A percentile compares a stretch with the other conserved stretches of the same genome.
Evolutionary conservation across 164 flowering plant genomes (phyloP).

Genomic region (Liriodendron chinense): DNA sequence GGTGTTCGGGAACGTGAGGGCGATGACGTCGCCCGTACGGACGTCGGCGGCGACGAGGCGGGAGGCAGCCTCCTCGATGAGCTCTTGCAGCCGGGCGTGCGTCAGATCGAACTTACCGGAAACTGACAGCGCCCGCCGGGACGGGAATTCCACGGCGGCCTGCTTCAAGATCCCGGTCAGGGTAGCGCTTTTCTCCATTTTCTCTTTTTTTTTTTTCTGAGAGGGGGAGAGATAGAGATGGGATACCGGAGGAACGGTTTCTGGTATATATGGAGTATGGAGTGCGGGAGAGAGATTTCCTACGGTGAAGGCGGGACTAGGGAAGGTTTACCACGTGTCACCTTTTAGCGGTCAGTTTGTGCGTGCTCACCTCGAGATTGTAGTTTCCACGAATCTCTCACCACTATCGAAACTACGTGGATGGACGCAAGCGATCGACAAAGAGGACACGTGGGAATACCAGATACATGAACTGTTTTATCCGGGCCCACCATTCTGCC

Average conservation of each 20-base stretch:
- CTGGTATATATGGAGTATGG: too few species aligned
- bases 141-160: conserved; percentile 49
- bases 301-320: background rate
- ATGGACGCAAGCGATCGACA: too few species aligned
- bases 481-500: too few species aligned
- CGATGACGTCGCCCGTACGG: conserved; percentile 66
- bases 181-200: conserved; percentile 22
- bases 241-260: background rate
- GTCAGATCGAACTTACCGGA: conserved; percentile 73
- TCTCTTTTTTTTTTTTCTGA: background rate
- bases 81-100: conserved; percentile 46
- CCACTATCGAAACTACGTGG: too few species aligned
- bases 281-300: background rate
- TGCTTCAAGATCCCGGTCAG: conserved; percentile 55
- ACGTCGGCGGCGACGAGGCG: conserved; percentile 53
- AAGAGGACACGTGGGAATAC: too few species aligned
- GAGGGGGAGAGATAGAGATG: background rate
- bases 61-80: conserved; percentile 64
- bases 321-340: conserved; percentile 1
- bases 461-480: too few species aligned
- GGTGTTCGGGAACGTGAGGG: conserved; percentile 89
- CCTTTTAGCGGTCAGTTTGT: background rate
- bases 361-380: conserved; percentile 41
- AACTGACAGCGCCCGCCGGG: conserved; percentile 58
- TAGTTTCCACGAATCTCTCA: background rate